These are phyloP conservation scores for Tetramitus jugosus DNA, from an alignment of 208 protist genomes.

Conservation along the genomic window DNA sequence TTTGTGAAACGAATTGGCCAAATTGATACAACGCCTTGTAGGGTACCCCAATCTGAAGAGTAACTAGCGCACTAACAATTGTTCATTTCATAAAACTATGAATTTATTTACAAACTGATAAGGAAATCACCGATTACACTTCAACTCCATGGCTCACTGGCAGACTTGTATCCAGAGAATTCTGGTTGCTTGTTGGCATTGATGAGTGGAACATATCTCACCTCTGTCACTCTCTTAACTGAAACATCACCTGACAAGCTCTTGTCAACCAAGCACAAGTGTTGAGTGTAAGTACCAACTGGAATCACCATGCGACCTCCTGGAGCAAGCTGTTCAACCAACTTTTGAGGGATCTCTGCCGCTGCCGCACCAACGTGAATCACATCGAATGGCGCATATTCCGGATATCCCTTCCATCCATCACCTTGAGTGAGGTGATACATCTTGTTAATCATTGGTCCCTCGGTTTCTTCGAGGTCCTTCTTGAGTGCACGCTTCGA, in stretches of 20 bases:
- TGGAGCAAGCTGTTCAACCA: conserved; percentile 13
- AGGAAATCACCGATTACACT: too few relatives aligned
- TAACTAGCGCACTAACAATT: too few relatives aligned
- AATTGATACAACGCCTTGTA: too few relatives aligned
- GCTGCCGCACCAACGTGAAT: conserved; percentile 26
- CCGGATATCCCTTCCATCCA: conserved; percentile 39
- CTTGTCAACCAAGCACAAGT: conserved; percentile 57
- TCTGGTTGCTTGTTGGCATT: not conserved
- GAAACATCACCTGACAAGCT: conserved; percentile 36
- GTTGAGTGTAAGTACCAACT: conserved; percentile 40
- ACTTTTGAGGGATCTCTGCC: not conserved
- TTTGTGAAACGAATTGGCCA: too few relatives aligned
- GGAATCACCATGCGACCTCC: conserved; percentile 9
- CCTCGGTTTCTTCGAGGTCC: conserved; percentile 35
- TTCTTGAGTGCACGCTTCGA: conserved; percentile 41
- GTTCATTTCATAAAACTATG: too few relatives aligned
- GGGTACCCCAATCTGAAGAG: too few relatives aligned
- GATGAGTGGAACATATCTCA: conserved; percentile 60
- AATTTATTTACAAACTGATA: too few relatives aligned
- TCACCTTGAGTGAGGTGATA: conserved; percentile 58
- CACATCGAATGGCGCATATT: not conserved
- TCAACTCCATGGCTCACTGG: too few relatives aligned
- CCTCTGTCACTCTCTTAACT: conserved; percentile 28
- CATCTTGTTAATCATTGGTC: conserved; percentile 40
- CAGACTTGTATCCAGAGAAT: too few relatives aligned